phyloP scores from a whole-genome alignment of 169 alveolate species.

The Theileria luwenshuni region DNA sequence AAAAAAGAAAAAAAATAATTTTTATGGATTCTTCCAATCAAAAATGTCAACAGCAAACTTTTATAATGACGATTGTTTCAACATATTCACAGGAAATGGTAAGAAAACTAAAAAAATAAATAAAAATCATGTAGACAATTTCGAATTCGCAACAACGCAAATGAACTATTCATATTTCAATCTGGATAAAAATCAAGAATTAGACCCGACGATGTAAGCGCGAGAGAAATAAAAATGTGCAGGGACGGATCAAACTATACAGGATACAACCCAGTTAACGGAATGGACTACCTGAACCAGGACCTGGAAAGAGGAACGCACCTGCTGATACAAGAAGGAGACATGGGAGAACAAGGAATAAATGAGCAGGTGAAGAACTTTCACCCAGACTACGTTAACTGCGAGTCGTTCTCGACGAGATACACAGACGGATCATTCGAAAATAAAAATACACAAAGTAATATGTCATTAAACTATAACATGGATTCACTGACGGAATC shows the following conservation, averaged over 20 bases:
- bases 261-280: not conserved
- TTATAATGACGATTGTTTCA: conserved; percentile 4
- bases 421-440: conserved; percentile 38
- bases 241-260: not conserved
- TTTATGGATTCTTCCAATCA: not conserved
- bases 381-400: conserved; percentile 16
- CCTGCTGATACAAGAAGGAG: not conserved
- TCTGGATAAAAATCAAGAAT: not conserved
- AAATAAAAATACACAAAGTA: not conserved
- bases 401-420: conserved; percentile 36
- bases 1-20: not conserved
- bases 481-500: conserved; percentile 50
- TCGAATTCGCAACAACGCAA: not conserved
- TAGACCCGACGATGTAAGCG: conserved; percentile 12
- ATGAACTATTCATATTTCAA: conserved; percentile 19
- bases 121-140: not conserved
- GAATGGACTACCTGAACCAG: not conserved
- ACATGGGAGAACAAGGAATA: not conserved
- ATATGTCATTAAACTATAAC: conserved; percentile 15
- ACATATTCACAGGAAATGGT: conserved; percentile 1
- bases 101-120: not conserved
- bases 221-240: not conserved
- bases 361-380: conserved; percentile 1
- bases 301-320: not conserved
- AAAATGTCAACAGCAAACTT: conserved; percentile 21